phyloP scores from a whole-genome alignment of 805 yeast species.

The Saturnispora sanitii region DNA sequence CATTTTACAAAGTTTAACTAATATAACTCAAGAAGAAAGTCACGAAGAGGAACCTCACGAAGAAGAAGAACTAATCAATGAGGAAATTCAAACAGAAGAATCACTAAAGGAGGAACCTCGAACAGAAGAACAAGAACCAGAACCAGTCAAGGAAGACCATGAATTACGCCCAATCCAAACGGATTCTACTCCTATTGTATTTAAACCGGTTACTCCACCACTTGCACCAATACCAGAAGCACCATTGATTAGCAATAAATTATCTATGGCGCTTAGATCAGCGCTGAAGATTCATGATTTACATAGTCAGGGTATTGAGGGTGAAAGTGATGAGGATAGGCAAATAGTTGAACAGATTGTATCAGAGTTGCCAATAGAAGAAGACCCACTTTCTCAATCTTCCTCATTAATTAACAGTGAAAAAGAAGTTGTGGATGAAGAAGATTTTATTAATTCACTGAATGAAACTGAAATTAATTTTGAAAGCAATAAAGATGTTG shows the following conservation, averaged over 20 bases:
- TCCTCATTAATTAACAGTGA: slow-evolving; percentile 15
- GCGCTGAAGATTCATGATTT: slow-evolving; percentile 8
- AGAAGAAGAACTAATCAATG: background rate
- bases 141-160: no score
- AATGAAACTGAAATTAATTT: slow-evolving; percentile 15
- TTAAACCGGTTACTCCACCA: slow-evolving; percentile 14
- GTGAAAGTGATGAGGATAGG: slow-evolving; percentile 9
- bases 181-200: slow-evolving; percentile 1
- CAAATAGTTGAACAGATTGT: slow-evolving; percentile 6
- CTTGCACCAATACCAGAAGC: slow-evolving; percentile 21
- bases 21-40: background rate
- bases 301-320: slow-evolving; percentile 8
- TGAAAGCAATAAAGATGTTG: slow-evolving; percentile 3
- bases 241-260: slow-evolving; percentile 17
- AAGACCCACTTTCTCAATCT: slow-evolving; percentile 19
- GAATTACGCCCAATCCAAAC: slow-evolving; percentile 1
- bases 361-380: background rate
- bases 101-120: background rate
- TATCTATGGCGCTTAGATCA: slow-evolving; percentile 3
- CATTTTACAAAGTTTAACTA: background rate
- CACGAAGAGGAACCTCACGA: background rate
- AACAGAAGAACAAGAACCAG: background rate
- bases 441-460: slow-evolving; percentile 22
- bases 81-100: background rate
- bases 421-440: slow-evolving; percentile 16